Evolutionary conservation across 73 alveolate genomes (phyloP).

Genomic region (Paraurostyla sp.): DNA sequence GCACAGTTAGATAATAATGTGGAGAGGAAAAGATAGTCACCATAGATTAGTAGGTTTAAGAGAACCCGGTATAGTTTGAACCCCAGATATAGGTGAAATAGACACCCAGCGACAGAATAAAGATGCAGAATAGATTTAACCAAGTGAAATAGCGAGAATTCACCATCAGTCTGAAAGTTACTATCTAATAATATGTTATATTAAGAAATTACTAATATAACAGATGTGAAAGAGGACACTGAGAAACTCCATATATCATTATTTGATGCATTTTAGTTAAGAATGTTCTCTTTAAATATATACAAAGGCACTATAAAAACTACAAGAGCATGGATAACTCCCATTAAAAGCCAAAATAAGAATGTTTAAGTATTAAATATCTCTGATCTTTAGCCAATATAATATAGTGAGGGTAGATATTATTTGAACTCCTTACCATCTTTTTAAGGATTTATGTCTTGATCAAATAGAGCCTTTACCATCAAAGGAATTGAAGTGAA

Average conservation of each 20-base stretch:
- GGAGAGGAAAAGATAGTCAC: constrained; percentile 27
- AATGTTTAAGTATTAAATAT: constrained; percentile 74
- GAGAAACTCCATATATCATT: constrained; percentile 79
- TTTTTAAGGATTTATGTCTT: constrained; percentile 76
- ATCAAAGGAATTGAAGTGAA: constrained; percentile 75
- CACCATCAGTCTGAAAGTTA: constrained; percentile 71
- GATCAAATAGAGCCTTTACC: constrained; percentile 73
- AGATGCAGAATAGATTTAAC: constrained; percentile 66
- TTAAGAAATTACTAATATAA: constrained; percentile 64
- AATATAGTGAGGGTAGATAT: constrained; percentile 73
- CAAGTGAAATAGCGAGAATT: constrained; percentile 69
- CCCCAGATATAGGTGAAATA: constrained; percentile 77
- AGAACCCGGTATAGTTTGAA: constrained; percentile 50
- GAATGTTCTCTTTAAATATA: constrained; percentile 7
- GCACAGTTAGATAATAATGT: constrained; percentile 39
- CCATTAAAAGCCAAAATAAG: constrained; percentile 68
- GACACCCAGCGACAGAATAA: constrained; percentile 64
- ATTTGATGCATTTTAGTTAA: constrained; percentile 59
- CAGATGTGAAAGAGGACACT: constrained; percentile 75
- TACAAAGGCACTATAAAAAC: constrained; percentile 69
- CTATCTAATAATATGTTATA: constrained; percentile 37
- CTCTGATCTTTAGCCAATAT: constrained; percentile 66
- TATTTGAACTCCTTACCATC: constrained; percentile 49
- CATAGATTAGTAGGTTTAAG: constrained; percentile 27
- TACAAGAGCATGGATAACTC: constrained; percentile 68